Conservation (phyloP, 148 eudicot species). For the Linanthus parryae region DNA sequence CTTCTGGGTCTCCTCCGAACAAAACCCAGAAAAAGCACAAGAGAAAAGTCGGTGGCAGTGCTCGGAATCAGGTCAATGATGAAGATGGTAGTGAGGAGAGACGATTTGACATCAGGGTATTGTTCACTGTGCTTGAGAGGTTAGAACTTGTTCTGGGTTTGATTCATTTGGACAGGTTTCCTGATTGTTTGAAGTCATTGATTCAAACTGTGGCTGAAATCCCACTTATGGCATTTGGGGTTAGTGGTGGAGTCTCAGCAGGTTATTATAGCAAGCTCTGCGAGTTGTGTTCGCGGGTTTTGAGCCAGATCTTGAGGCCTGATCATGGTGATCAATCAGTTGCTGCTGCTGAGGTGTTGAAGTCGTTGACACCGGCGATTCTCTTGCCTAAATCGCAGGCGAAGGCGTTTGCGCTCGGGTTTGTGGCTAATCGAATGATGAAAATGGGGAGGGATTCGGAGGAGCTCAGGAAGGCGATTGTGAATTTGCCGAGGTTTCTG, state of each 20-base stretch:
- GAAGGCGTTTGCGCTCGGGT: conserved; percentile 45
- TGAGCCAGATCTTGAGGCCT: conserved; percentile 42
- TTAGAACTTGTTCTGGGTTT: conserved; percentile 53
- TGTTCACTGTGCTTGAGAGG: conserved; percentile 56
- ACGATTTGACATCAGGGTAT: conserved; percentile 47
- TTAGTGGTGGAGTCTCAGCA: conserved; percentile 39
- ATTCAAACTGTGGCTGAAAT: conserved; percentile 65
- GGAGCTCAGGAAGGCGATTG: conserved; percentile 44
- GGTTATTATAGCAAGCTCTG: conserved; percentile 45
- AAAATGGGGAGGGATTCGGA: conserved; percentile 29
- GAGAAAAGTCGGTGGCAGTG: conserved; percentile 25
- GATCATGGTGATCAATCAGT: conserved; percentile 67
- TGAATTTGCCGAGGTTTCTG: conserved; percentile 72
- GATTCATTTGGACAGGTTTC: conserved; percentile 83
- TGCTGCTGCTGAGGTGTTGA: conserved; percentile 71
- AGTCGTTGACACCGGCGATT: conserved; percentile 48
- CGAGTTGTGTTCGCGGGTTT: conserved; percentile 42
- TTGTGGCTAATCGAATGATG: conserved; percentile 55
- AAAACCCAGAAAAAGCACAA: conserved; percentile 19
- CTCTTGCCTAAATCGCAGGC: conserved; percentile 54
- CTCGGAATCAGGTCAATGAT: conserved; percentile 16
- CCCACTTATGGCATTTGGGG: conserved; percentile 51
- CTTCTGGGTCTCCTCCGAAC: conserved; percentile 6
- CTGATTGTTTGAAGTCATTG: conserved; percentile 73
- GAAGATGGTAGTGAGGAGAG: conserved; percentile 22